These are phyloP conservation scores for Fusarium newnesense DNA, from an alignment of 2,329 filamentous ascomycete species.

Conservation along the genomic window DNA sequence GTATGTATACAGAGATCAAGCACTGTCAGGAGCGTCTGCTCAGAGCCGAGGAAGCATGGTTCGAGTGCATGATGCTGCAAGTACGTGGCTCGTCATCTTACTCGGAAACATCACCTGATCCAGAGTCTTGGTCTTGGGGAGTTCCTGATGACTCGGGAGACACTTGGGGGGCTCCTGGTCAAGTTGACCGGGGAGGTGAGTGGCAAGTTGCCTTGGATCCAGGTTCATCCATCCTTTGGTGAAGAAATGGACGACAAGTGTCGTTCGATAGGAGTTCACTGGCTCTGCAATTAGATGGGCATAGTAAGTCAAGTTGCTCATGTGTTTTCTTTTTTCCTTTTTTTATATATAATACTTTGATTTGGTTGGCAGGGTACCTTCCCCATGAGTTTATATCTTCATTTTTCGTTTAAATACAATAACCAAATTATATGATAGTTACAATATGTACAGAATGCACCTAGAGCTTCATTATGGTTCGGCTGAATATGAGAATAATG, in stretches of 20 bases:
- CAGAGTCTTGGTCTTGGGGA: background rate
- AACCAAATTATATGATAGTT: background rate
- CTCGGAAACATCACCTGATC: background rate
- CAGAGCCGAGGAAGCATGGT: constrained; percentile 40
- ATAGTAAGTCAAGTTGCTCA: background rate
- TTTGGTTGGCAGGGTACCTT: background rate
- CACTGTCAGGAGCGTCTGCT: constrained; percentile 41
- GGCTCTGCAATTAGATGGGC: background rate
- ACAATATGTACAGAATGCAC: background rate
- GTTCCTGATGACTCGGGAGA: too few relatives aligned
- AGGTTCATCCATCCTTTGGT: background rate
- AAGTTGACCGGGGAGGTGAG: too few relatives aligned
- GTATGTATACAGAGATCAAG: constrained; percentile 46
- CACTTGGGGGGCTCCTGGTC: background rate
- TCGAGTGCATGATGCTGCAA: constrained; percentile 34
- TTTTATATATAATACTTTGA: too few relatives aligned
- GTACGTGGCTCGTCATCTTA: background rate
- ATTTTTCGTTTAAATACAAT: background rate
- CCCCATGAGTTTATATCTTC: background rate
- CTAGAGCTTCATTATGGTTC: background rate
- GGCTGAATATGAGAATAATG: background rate
- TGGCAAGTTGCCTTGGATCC: background rate
- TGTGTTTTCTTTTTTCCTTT: background rate
- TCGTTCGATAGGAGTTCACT: background rate
- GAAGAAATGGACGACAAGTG: background rate